Percentiles rank a stretch among this genome's conserved stretches.
These are phyloP conservation scores for Blastobotrys buckinghamii DNA, from an alignment of 1,139 yeast genomes.

Conservation along the genomic window DNA sequence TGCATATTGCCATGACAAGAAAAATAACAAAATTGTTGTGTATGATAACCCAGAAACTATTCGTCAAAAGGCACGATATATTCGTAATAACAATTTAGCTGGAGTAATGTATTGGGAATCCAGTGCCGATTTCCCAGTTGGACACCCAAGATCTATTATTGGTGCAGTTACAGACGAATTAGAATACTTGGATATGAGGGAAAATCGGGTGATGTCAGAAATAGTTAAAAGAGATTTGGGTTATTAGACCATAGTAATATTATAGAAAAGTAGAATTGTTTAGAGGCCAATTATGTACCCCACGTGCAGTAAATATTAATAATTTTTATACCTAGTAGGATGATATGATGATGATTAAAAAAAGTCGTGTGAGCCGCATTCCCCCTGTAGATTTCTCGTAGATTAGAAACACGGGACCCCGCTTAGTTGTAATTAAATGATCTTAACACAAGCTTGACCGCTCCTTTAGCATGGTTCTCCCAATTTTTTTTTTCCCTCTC, in stretches of 20 bases:
- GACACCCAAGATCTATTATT: slow-evolving; percentile 25
- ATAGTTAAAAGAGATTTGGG: neutral
- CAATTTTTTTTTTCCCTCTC: too few relatives aligned
- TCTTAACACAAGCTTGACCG: too few relatives aligned
- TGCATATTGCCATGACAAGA: slow-evolving; percentile 49
- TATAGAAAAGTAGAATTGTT: too few relatives aligned
- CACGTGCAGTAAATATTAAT: too few relatives aligned
- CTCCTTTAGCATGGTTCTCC: too few relatives aligned
- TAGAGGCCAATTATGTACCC: neutral
- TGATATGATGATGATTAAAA: too few relatives aligned
- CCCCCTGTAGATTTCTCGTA: too few relatives aligned
- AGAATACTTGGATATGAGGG: slow-evolving; percentile 14
- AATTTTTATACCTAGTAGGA: too few relatives aligned
- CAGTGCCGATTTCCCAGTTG: slow-evolving; percentile 51
- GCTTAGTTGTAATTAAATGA: too few relatives aligned
- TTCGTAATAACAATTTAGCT: slow-evolving; percentile 45
- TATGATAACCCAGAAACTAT: slow-evolving; percentile 63
- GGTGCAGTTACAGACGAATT: slow-evolving; percentile 23
- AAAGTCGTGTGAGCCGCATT: too few relatives aligned
- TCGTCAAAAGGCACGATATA: slow-evolving; percentile 54
- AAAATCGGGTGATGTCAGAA: slow-evolving; percentile 12
- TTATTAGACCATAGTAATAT: too few relatives aligned
- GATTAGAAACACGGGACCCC: too few relatives aligned
- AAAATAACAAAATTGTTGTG: slow-evolving; percentile 41
- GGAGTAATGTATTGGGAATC: slow-evolving; percentile 98